Conservation (phyloP, 768 basidiomycete species). For the Hirschioporus abietinus region DNA sequence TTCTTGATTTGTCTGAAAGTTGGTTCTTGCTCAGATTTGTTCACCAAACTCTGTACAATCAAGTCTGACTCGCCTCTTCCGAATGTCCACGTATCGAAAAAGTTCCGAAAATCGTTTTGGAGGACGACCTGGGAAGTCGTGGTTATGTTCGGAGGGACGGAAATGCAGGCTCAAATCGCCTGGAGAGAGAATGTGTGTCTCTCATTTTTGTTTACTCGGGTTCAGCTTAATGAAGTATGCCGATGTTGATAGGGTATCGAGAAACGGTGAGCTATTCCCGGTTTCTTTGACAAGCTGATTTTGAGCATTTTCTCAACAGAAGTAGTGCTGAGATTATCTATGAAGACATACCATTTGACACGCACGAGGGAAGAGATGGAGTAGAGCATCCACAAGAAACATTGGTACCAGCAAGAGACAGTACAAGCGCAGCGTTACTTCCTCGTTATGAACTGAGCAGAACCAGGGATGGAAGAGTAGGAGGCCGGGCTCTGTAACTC, state of each 20-base stretch:
- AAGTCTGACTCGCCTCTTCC: neutral
- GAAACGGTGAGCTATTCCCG: neutral
- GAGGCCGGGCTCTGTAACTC: neutral
- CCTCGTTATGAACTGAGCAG: neutral
- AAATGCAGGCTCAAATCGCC: neutral
- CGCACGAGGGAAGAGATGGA: neutral
- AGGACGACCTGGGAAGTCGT: neutral
- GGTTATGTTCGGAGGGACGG: neutral
- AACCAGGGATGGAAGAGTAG: neutral
- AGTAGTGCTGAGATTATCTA: neutral
- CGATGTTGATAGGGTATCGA: neutral
- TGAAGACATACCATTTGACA: neutral
- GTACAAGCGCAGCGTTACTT: neutral
- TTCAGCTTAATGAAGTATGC: conserved; percentile 12
- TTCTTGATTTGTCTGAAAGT: neutral
- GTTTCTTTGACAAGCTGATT: neutral
- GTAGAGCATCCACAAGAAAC: neutral
- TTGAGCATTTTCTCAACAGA: neutral
- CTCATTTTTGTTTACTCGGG: neutral
- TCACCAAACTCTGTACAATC: conserved; percentile 1
- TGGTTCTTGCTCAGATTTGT: neutral
- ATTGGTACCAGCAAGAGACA: neutral
- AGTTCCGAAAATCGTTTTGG: neutral
- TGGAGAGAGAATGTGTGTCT: neutral
- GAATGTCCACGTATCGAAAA: neutral